Base-by-base conservation (phyloP, 1,284 basidiomycete species). In the Ceratobasidium sp. region DNA sequence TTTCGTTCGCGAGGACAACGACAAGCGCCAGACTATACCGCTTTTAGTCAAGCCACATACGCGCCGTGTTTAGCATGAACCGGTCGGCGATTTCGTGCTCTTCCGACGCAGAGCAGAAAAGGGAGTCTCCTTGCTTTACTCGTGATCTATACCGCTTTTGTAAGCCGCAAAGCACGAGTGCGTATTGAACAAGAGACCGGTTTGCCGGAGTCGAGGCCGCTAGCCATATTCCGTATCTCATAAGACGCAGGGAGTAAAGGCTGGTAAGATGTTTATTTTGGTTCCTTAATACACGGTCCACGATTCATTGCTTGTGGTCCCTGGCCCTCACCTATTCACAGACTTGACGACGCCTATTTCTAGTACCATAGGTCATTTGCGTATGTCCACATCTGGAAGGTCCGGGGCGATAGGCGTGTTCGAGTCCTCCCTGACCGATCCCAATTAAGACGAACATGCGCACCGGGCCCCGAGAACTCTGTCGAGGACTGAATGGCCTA, bases 81-180 rank as follows among this genome's bases (percentile, higher is more conserved):
- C 7, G 60, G 35, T 35, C 60, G 35, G 20, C 38, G 38, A 20
- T 64, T 27, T 46, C 41, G 41, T 20, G 41, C n/a, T 46, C 23
- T 41, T 44, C 60, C 41, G 60, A 64, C 10, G 38, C 20, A n/a
- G 23, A 23, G 30, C 41, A 7, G 41, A 64, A 44, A n/a, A 64
- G 38, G 38, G n/a, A 23, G 0, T 6, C 38, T 35, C 38, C 60
- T 44, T 64, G n/a, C 41, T 64, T 64, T 44, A 27, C 60, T 41
- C 44, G 23, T 16, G 30, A 14, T 33, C 38, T 64, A 64, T 64
- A 41, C 60, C 60, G 18, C 57, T 60, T 60, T 60, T n/a, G 12
- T n/a, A 55, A 27, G n/a, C 23, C 23, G n/a, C 2, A 27, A 23
- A 30, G 23, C 18, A 16, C 59, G 7, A 38, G 30, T 33, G 16